These are phyloP conservation scores for Aspergillus versicolor DNA, from an alignment of 2,329 filamentous ascomycete species.

Conservation along the genomic window DNA sequence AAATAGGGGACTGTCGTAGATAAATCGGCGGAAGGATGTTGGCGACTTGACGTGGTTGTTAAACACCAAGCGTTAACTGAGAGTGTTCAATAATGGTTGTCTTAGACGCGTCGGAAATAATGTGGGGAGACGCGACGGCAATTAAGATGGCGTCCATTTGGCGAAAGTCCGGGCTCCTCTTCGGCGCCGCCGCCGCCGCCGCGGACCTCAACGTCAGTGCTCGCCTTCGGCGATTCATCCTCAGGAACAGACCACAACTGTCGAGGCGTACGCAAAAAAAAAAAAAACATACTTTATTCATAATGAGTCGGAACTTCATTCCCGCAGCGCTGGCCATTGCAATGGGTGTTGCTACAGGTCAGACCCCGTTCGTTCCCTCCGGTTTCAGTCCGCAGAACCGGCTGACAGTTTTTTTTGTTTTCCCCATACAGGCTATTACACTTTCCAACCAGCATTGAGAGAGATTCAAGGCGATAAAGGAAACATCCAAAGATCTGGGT, in stretches of 20 bases:
- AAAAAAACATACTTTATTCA: not conserved
- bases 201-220: not conserved
- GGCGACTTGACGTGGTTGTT: not conserved
- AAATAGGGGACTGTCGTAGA: not conserved
- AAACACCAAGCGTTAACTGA: not conserved
- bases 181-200: not conserved
- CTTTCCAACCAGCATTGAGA: slow-evolving; percentile 43
- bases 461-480: slow-evolving; percentile 34
- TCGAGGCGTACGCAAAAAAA: not conserved
- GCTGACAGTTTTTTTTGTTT: not conserved
- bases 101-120: slow-evolving; percentile 26
- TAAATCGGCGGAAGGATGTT: not conserved
- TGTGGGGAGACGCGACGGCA: slow-evolving; percentile 28
- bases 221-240: not conserved
- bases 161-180: slow-evolving; percentile 16
- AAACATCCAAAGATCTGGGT: slow-evolving; percentile 8
- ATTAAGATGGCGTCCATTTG: slow-evolving; percentile 18
- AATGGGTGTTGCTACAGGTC: slow-evolving; percentile 43
- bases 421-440: slow-evolving; percentile 38
- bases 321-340: slow-evolving; percentile 39
- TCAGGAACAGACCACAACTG: not conserved
- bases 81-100: not conserved
- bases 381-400: not conserved
- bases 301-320: slow-evolving; percentile 40
- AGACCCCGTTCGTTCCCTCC: not conserved